phyloP scores from a whole-genome alignment of 2,329 filamentous ascomycete genomes.

The Exophiala bonariae region DNA sequence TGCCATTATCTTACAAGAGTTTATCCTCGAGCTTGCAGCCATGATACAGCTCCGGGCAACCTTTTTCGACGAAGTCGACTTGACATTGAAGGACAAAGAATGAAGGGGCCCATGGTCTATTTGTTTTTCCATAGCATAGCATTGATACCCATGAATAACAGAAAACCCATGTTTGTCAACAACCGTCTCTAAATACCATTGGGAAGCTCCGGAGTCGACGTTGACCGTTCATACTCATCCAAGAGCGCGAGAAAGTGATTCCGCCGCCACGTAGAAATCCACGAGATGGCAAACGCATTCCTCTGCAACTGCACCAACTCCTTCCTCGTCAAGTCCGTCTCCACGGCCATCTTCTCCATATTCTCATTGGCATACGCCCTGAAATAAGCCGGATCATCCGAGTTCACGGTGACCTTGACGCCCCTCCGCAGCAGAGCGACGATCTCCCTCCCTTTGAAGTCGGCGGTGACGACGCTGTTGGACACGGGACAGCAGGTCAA shows the following conservation, averaged over 20 bases:
- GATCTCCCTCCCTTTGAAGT: constrained; percentile 27
- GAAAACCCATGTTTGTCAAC: too few relatives aligned
- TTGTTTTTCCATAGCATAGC: too few relatives aligned
- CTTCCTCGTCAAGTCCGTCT: constrained; percentile 18
- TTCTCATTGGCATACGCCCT: constrained; percentile 27
- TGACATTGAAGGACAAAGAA: constrained; percentile 2
- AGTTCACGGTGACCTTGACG: constrained; percentile 27
- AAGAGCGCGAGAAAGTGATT: constrained; percentile 20
- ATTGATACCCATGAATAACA: too few relatives aligned
- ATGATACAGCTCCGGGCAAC: constrained; percentile 73
- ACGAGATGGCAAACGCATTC: constrained; percentile 27
- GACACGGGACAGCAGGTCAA: constrained; percentile 29
- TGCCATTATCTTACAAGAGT: constrained; percentile 75
- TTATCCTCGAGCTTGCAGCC: constrained; percentile 73
- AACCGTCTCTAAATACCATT: too few relatives aligned
- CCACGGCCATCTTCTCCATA: constrained; percentile 21
- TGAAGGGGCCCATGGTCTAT: not conserved
- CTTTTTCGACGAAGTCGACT: constrained; percentile 66
- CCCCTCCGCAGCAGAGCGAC: constrained; percentile 20
- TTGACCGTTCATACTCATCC: constrained; percentile 18
- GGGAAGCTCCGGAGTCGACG: not conserved
- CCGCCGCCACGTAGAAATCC: constrained; percentile 25
- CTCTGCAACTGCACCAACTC: constrained; percentile 26
- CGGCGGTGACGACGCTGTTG: constrained; percentile 25
- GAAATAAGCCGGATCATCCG: constrained; percentile 30